phyloP scores from a whole-genome alignment of 352 stramenopile genomes.

The Globisporangium apiculatum region DNA sequence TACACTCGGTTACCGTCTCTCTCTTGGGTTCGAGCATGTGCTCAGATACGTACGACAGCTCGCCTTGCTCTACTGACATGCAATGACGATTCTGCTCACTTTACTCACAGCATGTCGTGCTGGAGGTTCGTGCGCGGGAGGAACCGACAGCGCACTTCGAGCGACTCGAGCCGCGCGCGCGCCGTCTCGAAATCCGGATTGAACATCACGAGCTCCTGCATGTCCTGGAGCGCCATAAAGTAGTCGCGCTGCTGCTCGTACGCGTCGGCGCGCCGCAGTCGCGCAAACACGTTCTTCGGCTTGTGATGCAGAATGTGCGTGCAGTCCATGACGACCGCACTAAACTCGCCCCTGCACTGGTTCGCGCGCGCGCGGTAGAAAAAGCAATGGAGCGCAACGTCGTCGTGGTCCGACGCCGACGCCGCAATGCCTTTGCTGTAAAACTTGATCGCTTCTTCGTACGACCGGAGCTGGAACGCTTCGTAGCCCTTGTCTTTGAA shows the following conservation, averaged over 20 bases:
- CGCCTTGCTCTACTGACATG: no score
- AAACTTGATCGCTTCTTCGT: slow-evolving; percentile 85
- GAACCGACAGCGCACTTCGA: slow-evolving; percentile 38
- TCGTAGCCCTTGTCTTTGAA: slow-evolving; percentile 83
- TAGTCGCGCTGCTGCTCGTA: slow-evolving; percentile 57
- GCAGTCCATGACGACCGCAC: slow-evolving; percentile 43
- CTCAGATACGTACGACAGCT: no score
- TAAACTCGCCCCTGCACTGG: slow-evolving; percentile 43
- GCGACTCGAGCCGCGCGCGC: slow-evolving; percentile 26
- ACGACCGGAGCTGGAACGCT: slow-evolving; percentile 88
- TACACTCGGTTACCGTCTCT: not conserved
- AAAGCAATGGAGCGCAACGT: slow-evolving; percentile 47
- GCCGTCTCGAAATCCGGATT: slow-evolving; percentile 53
- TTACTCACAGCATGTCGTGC: slow-evolving; percentile 6
- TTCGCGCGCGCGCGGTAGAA: slow-evolving; percentile 49
- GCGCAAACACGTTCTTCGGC: slow-evolving; percentile 44
- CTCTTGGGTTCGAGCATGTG: no score
- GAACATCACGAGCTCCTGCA: slow-evolving; percentile 40
- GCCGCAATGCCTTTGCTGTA: slow-evolving; percentile 88
- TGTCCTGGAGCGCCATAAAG: slow-evolving; percentile 48
- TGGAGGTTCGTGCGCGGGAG: slow-evolving; percentile 19
- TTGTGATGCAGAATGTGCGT: slow-evolving; percentile 41
- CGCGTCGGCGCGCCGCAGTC: slow-evolving; percentile 41
- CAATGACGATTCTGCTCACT: not conserved
- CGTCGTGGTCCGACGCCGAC: slow-evolving; percentile 36